Base-by-base conservation (phyloP, 108 stramenopile species). In the Pseudonitzschia delicatissima region DNA sequence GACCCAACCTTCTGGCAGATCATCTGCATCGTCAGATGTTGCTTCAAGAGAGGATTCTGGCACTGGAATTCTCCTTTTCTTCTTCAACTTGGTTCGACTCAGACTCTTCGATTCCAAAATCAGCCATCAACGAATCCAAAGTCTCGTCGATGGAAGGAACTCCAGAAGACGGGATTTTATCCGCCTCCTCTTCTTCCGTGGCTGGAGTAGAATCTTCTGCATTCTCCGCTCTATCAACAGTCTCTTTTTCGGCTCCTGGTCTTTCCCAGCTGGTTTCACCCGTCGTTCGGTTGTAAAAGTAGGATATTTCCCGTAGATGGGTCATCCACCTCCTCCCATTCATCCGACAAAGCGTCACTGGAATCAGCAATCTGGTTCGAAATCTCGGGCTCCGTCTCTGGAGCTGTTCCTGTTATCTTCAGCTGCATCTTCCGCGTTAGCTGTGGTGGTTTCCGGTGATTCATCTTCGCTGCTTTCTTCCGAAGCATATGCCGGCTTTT, bases 261-360 rank as follows among this genome's bases (percentile, higher is more conserved):
- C 52, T 36, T 21, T 77, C 70, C 76, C 76, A 77, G 26, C 36
- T 47, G 2, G 76, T 72, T 34, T 53, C 66, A 23, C 64, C 51
- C 36, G 64, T 62, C 2, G 44, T 31, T 31, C 34, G 12, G 36
- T 77, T 76, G 57, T 53, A 61, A 6, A 48, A 77, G 32, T 77
- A 77, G 2, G 33, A 45, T 31, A 8, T 57, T 11, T 23, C 69
- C 69, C 20, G 49, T 58, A 5, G 63, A 48, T 2, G 64, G 65
- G 12, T 69, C 69, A 27, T 47, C 33, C 17, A 28, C 17, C 25
- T 71, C 74, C 3, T 27, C 39, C 74, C 74, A 74, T 1, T 49
- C 57, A 59, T 60, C 68, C 3, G 37, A 40, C 0, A 4, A 12
- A 2, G 36, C 28, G 15, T 48, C 21, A 7, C 2, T 13, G 2